Conservation (phyloP, 31 red algal species). For the Asparagopsis taxiformis region DNA sequence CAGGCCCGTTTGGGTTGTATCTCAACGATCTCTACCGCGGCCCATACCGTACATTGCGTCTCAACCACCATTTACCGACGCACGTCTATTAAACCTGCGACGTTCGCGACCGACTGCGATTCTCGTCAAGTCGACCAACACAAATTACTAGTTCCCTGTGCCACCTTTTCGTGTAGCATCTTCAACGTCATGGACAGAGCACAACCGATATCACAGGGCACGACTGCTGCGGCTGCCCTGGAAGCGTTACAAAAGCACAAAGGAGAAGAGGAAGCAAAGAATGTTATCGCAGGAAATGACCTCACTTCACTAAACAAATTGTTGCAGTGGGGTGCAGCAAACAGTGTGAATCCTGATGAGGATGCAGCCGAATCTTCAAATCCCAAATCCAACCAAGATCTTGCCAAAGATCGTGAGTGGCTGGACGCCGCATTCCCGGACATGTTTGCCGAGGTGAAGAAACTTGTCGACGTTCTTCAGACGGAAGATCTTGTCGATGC, state of each 20-base stretch:
- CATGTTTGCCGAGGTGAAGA: conserved; percentile 44
- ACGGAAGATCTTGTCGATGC: conserved; percentile 7
- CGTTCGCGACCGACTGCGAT: too few relatives aligned
- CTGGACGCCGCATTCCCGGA: conserved; percentile 78
- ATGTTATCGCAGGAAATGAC: conserved; percentile 34
- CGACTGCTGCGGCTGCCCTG: conserved; percentile 25
- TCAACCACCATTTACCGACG: too few relatives aligned
- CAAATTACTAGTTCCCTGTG: too few relatives aligned
- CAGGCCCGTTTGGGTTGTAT: too few relatives aligned
- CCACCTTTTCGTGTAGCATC: too few relatives aligned
- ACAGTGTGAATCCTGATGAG: conserved; percentile 6
- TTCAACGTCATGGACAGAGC: too few relatives aligned
- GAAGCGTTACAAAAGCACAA: conserved; percentile 21
- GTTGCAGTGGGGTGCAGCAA: conserved; percentile 67
- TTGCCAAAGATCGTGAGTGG: conserved; percentile 63
- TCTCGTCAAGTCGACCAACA: too few relatives aligned
- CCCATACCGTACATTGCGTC: too few relatives aligned
- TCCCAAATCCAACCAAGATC: conserved; percentile 34
- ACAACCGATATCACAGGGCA: too few relatives aligned
- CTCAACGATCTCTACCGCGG: too few relatives aligned
- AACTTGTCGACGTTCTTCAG: conserved; percentile 22
- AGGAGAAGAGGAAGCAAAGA: conserved; percentile 20
- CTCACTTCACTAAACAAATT: conserved; percentile 62
- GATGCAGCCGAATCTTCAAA: neutral
- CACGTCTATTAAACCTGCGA: too few relatives aligned